Evolutionary conservation across 2,329 filamentous ascomycete genomes (phyloP).

Genomic region (Fusarium xyrophilum): DNA sequence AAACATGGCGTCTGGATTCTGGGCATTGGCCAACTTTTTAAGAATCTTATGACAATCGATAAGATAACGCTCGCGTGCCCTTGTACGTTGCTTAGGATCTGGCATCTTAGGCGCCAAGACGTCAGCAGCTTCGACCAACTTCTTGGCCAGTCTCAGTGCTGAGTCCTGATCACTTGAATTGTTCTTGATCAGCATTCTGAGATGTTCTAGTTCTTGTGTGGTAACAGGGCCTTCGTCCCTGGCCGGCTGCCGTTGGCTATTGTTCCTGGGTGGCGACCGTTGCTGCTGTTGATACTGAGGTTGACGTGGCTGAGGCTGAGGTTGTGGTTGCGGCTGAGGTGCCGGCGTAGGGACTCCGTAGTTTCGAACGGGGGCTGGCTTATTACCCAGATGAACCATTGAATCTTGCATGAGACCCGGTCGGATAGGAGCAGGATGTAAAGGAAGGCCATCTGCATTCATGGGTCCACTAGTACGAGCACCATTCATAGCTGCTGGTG

Average conservation of each 20-base stretch:
- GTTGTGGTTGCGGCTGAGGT: conserved; percentile 28
- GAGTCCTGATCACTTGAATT: conserved; percentile 76
- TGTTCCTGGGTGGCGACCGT: conserved; percentile 40
- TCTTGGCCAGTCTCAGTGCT: conserved; percentile 79
- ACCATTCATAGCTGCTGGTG: conserved; percentile 36
- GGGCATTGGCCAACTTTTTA: conserved; percentile 79
- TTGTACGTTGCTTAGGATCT: conserved; percentile 75
- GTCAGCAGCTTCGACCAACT: conserved; percentile 82
- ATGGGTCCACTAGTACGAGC: conserved; percentile 21
- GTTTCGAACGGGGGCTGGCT: conserved; percentile 65
- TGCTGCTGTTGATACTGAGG: conserved; percentile 44
- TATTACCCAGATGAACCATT: conserved; percentile 61
- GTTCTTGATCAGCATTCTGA: conserved; percentile 72
- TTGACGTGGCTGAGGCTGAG: conserved; percentile 34
- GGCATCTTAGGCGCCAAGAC: conserved; percentile 70
- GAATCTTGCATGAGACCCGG: conserved; percentile 68
- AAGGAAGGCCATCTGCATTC: conserved; percentile 58
- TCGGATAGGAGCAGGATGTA: conserved; percentile 68
- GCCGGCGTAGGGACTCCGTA: conserved; percentile 57
- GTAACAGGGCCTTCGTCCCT: conserved; percentile 67
- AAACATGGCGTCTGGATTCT: conserved; percentile 90
- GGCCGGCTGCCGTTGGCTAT: conserved; percentile 37
- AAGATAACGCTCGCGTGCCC: conserved; percentile 82
- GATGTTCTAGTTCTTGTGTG: conserved; percentile 74
- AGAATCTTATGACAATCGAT: conserved; percentile 88